Conservation (phyloP, 108 stramenopile species). For the Seminavis robusta region DNA sequence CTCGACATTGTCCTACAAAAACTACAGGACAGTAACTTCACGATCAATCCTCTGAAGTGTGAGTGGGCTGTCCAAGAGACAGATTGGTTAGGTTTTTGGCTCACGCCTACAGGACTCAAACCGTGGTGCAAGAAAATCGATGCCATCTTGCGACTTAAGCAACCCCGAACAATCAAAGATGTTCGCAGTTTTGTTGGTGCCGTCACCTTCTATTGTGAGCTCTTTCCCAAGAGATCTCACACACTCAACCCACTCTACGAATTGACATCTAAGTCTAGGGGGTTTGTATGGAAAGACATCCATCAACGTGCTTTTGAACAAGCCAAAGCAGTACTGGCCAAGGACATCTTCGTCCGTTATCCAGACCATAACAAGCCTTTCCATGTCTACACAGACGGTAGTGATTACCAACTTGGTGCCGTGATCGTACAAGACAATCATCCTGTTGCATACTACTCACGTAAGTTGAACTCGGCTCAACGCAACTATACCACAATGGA, state of each 20-base stretch:
- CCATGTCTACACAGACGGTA: conserved; percentile 37
- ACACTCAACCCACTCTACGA: conserved; percentile 21
- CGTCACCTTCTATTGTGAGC: conserved; percentile 36
- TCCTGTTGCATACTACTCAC: conserved; percentile 30
- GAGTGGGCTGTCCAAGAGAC: conserved; percentile 52
- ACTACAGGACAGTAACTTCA: conserved; percentile 7
- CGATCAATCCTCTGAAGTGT: conserved; percentile 45
- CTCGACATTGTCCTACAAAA: conserved; percentile 14
- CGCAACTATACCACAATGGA: conserved; percentile 29
- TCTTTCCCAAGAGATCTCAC: conserved; percentile 23
- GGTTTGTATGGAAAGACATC: neutral
- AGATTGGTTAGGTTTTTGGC: conserved; percentile 57
- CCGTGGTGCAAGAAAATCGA: conserved; percentile 47
- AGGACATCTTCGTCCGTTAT: conserved; percentile 17
- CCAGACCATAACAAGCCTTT: conserved; percentile 35
- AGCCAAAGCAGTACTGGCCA: conserved; percentile 31
- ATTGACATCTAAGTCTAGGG: neutral
- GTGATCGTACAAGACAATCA: too few relatives aligned
- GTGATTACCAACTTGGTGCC: conserved; percentile 31
- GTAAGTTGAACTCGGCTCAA: conserved; percentile 31
- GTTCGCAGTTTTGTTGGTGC: conserved; percentile 35
- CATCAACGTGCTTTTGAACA: conserved; percentile 32
- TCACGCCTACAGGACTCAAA: conserved; percentile 42
- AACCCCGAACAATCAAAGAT: conserved; percentile 20
- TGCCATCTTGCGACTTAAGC: conserved; percentile 25